These are phyloP conservation scores for Cercospora zeae-maydis DNA, from an alignment of 2,329 filamentous ascomycete genomes.

Conservation along the genomic window DNA sequence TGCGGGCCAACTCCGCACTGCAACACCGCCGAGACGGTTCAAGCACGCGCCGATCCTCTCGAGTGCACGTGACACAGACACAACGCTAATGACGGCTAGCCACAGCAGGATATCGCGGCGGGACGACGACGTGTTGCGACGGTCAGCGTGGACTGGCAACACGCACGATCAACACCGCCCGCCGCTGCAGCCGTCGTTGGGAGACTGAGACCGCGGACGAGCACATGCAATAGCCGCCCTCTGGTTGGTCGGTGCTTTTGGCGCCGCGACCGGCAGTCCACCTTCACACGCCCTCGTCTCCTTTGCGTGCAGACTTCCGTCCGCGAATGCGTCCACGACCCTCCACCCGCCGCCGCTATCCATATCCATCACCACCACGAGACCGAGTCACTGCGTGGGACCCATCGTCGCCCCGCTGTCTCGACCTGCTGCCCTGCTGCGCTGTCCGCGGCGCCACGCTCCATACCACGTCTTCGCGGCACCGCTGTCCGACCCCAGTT, in stretches of 20 bases:
- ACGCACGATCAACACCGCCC: neutral
- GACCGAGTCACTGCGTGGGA: neutral
- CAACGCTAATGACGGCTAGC: neutral
- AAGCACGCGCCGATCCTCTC: neutral
- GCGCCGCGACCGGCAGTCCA: conserved; percentile 9
- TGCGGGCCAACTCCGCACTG: neutral
- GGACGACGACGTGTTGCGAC: neutral
- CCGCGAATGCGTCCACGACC: neutral
- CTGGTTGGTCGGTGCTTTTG: conserved; percentile 13
- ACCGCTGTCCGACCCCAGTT: conserved; percentile 6
- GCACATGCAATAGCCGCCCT: conserved; percentile 10
- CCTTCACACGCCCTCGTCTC: conserved; percentile 5
- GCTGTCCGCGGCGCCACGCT: neutral
- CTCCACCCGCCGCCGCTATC: neutral
- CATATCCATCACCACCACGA: conserved; percentile 1
- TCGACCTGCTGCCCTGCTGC: neutral
- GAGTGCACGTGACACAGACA: neutral
- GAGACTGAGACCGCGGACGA: neutral
- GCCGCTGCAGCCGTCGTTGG: neutral
- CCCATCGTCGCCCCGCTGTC: neutral
- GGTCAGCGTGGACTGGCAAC: neutral
- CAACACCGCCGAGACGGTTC: neutral
- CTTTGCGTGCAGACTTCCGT: conserved; percentile 3
- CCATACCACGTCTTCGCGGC: neutral
- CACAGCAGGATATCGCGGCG: conserved; percentile 2